Evolutionary conservation across 2,329 filamentous ascomycete genomes (phyloP).

Genomic region (Colletotrichum sp.): DNA sequence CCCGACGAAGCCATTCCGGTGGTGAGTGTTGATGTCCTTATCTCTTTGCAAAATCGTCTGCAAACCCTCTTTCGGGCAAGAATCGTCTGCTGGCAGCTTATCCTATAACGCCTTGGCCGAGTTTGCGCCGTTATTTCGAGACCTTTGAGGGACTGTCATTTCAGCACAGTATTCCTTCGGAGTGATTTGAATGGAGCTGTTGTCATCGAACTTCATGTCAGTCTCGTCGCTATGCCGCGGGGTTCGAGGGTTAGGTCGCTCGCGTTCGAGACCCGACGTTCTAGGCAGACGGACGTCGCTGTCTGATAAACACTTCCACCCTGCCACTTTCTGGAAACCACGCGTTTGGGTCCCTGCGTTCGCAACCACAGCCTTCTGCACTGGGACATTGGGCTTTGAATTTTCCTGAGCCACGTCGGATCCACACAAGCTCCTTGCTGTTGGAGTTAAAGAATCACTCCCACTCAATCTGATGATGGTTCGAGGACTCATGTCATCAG

Average conservation of each 20-base stretch:
- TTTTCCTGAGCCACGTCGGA: neutral
- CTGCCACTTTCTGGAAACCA: neutral
- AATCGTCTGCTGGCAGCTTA: neutral
- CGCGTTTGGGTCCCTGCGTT: neutral
- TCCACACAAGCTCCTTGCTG: neutral
- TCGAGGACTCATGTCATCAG: neutral
- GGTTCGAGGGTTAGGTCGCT: neutral
- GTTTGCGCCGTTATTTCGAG: neutral
- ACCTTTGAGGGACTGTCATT: neutral
- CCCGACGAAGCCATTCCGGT: neutral
- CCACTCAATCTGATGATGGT: neutral
- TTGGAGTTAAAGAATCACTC: neutral
- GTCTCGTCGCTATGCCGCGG: neutral
- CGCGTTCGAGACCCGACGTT: neutral
- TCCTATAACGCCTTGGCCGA: neutral
- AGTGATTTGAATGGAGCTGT: conserved; percentile 2
- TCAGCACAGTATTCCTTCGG: conserved; percentile 1
- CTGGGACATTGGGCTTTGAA: neutral
- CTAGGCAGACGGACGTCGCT: neutral
- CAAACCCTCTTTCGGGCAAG: neutral
- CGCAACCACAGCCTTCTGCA: neutral
- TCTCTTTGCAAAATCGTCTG: neutral
- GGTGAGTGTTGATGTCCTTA: neutral
- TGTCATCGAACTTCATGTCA: neutral
- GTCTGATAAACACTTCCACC: neutral